Evolutionary conservation across 805 yeast species (phyloP), one percentile per base, ranked within the genome.

Genomic region (Cyberlindnera samutprakarnensis): DNA sequence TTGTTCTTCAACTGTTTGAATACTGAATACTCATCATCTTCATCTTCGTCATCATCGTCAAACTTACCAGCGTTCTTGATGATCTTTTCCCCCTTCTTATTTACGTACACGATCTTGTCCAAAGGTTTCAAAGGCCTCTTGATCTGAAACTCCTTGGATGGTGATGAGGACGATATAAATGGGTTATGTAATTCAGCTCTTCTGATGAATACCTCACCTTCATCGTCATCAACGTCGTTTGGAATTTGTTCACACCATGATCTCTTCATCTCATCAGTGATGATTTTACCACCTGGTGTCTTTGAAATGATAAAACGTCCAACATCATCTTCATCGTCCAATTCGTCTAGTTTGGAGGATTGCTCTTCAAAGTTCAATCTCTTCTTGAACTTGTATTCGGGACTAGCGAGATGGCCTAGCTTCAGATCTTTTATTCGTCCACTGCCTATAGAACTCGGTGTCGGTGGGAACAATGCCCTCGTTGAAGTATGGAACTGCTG

Each of bases 281-380:
- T 55, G 4, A 62, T 28, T 26, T 53, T 54, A 24, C 53, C 53
- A 26, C 53, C 46, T 9, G 69, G 69, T 0, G 69, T 63, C 1
- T 14, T 22, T 16, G 36, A 23, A 3, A 53, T 18, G n/a, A 16
- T n/a, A n/a, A n/a, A n/a, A 19, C 10, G 10, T 19, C 21, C 21
- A 19, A 19, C 21, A 8, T 19, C 28, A 12, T 32, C 33, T 15
- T 14, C 27, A 18, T 37, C 39, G 2, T 33, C 32, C 7, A 27
- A 38, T n/a, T n/a, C n/a, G n/a, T n/a, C n/a, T n/a, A n/a, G n/a
- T n/a, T n/a, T n/a, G n/a, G n/a, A n/a, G n/a, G n/a, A n/a, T n/a
- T n/a, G n/a, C n/a, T n/a, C n/a, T 13, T 29, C 41, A 16, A 40
- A 40, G 9, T 26, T 29, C 36, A 39, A 32, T 18, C 29, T 42